These are phyloP conservation scores for Debaryomyces singareniensis DNA, from an alignment of 1,139 yeast species.

Conservation along the genomic window DNA sequence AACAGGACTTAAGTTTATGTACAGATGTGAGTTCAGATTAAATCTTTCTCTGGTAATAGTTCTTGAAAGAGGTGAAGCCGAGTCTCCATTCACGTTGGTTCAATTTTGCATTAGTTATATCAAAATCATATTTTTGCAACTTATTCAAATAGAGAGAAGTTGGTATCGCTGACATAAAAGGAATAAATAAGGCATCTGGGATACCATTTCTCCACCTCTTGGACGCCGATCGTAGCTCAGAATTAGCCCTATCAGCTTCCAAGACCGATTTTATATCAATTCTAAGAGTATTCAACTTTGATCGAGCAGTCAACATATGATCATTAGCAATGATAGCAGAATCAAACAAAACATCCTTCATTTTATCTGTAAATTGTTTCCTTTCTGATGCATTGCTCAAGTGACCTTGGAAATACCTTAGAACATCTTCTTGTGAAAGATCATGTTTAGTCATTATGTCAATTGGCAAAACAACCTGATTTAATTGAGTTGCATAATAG, in stretches of 20 bases:
- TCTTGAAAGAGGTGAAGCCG: conserved; percentile 59
- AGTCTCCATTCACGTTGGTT: conserved; percentile 63
- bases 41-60: conserved; percentile 35
- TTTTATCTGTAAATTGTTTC: conserved; percentile 25
- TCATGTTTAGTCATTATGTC: conserved; percentile 50
- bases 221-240: conserved; percentile 24
- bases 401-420: conserved; percentile 47
- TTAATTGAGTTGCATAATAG: conserved; percentile 49
- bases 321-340: conserved; percentile 76
- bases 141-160: conserved; percentile 54
- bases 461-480: conserved; percentile 55
- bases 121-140: conserved; percentile 61
- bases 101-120: conserved; percentile 44
- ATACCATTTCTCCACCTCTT: conserved; percentile 39
- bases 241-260: conserved; percentile 16
- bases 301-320: conserved; percentile 64
- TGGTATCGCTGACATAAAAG: conserved; percentile 64
- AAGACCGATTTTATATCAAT: conserved; percentile 25
- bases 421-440: conserved; percentile 59
- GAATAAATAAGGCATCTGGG: conserved; percentile 65
- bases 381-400: conserved; percentile 16
- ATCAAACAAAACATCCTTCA: conserved; percentile 61
- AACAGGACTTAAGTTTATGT: too few species aligned
- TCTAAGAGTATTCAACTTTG: conserved; percentile 38
- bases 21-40: too few species aligned